Conservation (phyloP, 192 early-diverging fungal genomes). For the Spizellomyces sp. region DNA sequence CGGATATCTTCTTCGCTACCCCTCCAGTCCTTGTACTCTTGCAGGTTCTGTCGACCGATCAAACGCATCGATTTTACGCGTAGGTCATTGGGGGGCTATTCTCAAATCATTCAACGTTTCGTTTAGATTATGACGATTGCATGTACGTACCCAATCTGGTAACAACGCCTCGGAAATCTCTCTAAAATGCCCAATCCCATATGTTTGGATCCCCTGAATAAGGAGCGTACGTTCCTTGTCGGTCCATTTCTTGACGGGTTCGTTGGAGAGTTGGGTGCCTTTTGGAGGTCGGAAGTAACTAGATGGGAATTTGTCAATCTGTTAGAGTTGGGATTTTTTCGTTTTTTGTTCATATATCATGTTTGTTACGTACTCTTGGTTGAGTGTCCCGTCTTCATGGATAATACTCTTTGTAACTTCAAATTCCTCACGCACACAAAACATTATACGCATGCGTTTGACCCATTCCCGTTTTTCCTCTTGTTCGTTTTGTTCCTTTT, state of each 20-base stretch:
- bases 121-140: too few relatives aligned
- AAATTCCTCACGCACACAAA: conserved; percentile 80
- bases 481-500: conserved; percentile 27
- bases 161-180: conserved; percentile 79
- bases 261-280: conserved; percentile 53
- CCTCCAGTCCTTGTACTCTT: conserved; percentile 85
- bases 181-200: conserved; percentile 87
- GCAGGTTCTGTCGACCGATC: conserved; percentile 85
- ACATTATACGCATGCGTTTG: conserved; percentile 79
- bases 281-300: conserved; percentile 81
- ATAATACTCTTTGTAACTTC: conserved; percentile 85
- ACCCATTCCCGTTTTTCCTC: conserved; percentile 76
- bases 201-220: conserved; percentile 77
- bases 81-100: conserved; percentile 65
- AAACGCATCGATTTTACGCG: conserved; percentile 82
- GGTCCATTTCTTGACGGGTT: conserved; percentile 77
- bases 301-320: conserved; percentile 3
- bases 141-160: conserved; percentile 76
- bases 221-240: conserved; percentile 75
- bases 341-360: not conserved
- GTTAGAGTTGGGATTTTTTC: not conserved
- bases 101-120: too few relatives aligned
- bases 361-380: conserved; percentile 71
- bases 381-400: conserved; percentile 78
- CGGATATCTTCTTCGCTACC: conserved; percentile 69